Evolutionary conservation across 2,329 filamentous ascomycete species (phyloP), one percentile per base, ranked within the genome.

Genomic region (Fusarium annulatum): DNA sequence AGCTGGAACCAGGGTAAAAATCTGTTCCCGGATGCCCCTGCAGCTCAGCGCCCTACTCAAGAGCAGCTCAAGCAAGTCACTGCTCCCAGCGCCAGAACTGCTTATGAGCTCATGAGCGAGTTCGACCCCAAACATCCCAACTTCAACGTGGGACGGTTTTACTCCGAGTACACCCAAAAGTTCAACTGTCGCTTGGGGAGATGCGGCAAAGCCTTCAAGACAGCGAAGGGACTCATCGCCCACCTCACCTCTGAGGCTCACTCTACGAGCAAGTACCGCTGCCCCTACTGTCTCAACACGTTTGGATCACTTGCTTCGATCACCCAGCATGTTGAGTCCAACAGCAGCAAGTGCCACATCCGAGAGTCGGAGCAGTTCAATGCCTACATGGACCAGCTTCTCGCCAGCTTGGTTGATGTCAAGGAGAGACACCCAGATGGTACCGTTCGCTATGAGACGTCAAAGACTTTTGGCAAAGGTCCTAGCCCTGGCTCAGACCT

Each of bases 141-240:
- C 15, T 91, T 88, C 79, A 84, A 87, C 46, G 79, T 84, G 2
- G 79, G 82, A 4, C 80, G 81, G 10, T 91, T 90, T 81, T 85
- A 78, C 62, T 81, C 86, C 45, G 59, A 79, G 0, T 79, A 84
- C 36, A 80, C 83, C 3, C 77, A 81, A 51, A 83, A 81, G 55
- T 92, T 85, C 80, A 82, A 80, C 61, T 92, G 90, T 61, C 90
- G 90, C 0, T 85, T 87, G 62, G 70, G 73, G 3, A 73, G 78
- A 7, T 92, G 90, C 85, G 80, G 85, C 3, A 86, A 86, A 64
- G 80, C 80, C 5, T 86, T 85, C 77, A 80, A 81, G 42, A 79
- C 65, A 1, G 65, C 75, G 2, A 39, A 42, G 0, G 81, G 64
- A 0, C 73, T 89, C 10, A 63, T 83, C 4, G 49, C 33, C 1